Evolutionary conservation across 2,329 filamentous ascomycete species (phyloP), one percentile per base, ranked within the genome.

Genomic region (Aureobasidium uvarum): DNA sequence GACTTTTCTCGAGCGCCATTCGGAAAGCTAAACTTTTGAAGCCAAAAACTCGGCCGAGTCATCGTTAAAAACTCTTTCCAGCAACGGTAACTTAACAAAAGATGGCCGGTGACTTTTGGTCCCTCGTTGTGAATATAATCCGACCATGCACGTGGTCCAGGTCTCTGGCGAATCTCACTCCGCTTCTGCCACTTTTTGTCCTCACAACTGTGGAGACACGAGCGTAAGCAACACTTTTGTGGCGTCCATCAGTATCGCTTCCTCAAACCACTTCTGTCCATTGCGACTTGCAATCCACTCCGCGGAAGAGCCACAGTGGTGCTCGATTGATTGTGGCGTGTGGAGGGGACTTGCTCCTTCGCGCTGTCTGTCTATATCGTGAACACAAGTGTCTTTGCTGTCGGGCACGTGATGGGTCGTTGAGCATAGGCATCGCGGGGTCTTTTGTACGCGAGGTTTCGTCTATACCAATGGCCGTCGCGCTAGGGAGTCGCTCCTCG

Each of bases 281-380:
- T 33, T 33, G 43, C 43, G 8, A 45, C 14, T 23, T 10, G 11
- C 7, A 7, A 5, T 25, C 7, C 20, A 45, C 48, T 51, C 28
- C 48, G 48, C 48, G 48, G 48, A 51, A 18, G 45, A 48, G 48
- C 28, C 48, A 51, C 48, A 28, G 46, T 31, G 43, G 23, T 50
- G 46, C 28, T 51, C 48, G 48, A 51, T 33, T 51, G 48, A 51
- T 51, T 51, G 48, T 31, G 48, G 28, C 31, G 16, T 51, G 10
- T 2, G 25, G 8, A 20, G 43, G n/a, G 14, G 18, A 16, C 6
- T 6, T 14, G 18, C 11, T 33, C 28, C 25, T 48, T 11, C 8
- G 23, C 38, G 38, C 38, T 41, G 38, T 3, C 11, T 18, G 38
- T 41, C 14, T 48, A 33, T 51, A 51, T 51, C 48, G 48, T n/a